Evolutionary conservation across 129 eudicot genomes (phyloP).

Genomic region (Mikania micrantha): DNA sequence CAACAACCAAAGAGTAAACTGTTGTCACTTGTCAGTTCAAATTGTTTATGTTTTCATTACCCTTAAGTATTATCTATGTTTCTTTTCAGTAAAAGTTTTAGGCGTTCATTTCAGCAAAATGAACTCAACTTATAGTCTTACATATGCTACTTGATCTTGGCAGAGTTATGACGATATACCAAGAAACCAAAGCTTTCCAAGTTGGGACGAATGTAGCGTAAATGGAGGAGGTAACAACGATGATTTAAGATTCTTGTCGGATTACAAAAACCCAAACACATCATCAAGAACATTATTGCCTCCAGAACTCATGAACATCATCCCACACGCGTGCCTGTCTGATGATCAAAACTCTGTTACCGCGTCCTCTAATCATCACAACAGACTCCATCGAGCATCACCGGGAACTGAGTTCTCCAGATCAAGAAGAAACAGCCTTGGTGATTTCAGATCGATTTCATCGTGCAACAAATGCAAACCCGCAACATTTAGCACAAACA

Average conservation of each 20-base stretch:
- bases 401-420: no score
- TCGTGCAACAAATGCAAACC: no score
- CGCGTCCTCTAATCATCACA: slow-evolving; percentile 13
- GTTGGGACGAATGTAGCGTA: slow-evolving; percentile 60
- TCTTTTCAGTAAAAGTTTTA: background rate
- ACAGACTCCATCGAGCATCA: slow-evolving; percentile 1
- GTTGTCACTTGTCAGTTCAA: no score
- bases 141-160: background rate
- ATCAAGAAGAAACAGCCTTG: no score
- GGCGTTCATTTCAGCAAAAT: background rate
- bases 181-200: slow-evolving; percentile 37
- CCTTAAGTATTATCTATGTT: no score
- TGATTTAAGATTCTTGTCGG: slow-evolving; percentile 34
- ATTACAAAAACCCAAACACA: slow-evolving; percentile 40
- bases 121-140: background rate
- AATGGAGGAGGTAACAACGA: slow-evolving; percentile 39
- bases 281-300: slow-evolving; percentile 60
- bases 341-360: slow-evolving; percentile 58
- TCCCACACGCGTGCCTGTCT: slow-evolving; percentile 41
- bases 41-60: no score
- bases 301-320: slow-evolving; percentile 35
- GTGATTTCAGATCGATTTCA: no score
- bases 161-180: slow-evolving; percentile 94
- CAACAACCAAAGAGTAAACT: no score
- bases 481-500: no score